These are phyloP conservation scores for Alloascoidea hylecoeti DNA, from an alignment of 805 yeast species.

Conservation along the genomic window DNA sequence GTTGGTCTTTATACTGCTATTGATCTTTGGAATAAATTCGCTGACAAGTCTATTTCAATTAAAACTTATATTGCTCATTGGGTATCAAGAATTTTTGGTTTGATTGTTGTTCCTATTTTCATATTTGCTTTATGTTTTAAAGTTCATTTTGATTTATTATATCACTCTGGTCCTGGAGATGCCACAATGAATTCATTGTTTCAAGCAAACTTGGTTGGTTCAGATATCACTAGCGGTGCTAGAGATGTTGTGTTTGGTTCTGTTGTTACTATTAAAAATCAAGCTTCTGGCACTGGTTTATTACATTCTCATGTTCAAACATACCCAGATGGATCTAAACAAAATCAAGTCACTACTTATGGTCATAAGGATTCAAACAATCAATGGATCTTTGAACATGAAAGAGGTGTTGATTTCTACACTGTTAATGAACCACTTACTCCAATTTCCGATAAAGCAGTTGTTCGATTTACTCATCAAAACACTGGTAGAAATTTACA, in stretches of 20 bases:
- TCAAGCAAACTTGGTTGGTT: slow-evolving; percentile 63
- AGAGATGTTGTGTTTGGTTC: slow-evolving; percentile 52
- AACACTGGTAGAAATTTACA: slow-evolving; percentile 55
- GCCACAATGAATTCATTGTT: slow-evolving; percentile 68
- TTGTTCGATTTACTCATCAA: slow-evolving; percentile 48
- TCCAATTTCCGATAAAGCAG: slow-evolving; percentile 41
- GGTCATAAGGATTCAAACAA: slow-evolving; percentile 65
- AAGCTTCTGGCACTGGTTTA: slow-evolving; percentile 62
- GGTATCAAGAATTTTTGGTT: slow-evolving; percentile 48
- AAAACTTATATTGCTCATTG: slow-evolving; percentile 43
- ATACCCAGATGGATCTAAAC: slow-evolving; percentile 67
- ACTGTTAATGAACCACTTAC: slow-evolving; percentile 14
- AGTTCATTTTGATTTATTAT: slow-evolving; percentile 59
- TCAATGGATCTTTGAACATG: slow-evolving; percentile 47
- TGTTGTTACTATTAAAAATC: slow-evolving; percentile 31
- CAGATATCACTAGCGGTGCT: slow-evolving; percentile 53
- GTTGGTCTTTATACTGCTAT: slow-evolving; percentile 68
- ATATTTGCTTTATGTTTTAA: slow-evolving; percentile 59
- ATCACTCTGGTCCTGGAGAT: slow-evolving; percentile 72
- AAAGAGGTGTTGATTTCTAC: slow-evolving; percentile 21
- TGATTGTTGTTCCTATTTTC: slow-evolving; percentile 47
- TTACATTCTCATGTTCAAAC: slow-evolving; percentile 62
- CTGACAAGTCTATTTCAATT: slow-evolving; percentile 39
- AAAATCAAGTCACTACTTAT: slow-evolving; percentile 71
- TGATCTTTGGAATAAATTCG: slow-evolving; percentile 61